A percentile compares a stretch with the other conserved stretches of the same genome.
Evolutionary conservation across 2,329 filamentous ascomycete genomes (phyloP).

Genomic region (Lasiodiplodia theobromae): DNA sequence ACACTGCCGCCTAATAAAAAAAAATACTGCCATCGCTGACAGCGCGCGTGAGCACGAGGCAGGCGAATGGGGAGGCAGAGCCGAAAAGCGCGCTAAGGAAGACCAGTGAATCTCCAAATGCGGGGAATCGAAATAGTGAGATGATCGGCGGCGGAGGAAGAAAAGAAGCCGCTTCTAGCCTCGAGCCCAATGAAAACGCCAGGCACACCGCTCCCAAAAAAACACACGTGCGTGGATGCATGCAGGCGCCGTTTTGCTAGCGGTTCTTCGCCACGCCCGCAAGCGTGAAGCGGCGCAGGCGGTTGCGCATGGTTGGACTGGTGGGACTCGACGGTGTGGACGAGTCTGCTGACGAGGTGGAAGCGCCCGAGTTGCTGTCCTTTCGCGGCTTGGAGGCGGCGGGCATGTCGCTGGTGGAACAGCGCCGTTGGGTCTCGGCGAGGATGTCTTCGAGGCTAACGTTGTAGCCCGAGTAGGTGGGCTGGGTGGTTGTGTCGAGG

Average conservation of each 20-base stretch:
- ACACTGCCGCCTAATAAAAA: not conserved
- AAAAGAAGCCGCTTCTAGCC: slow-evolving; percentile 16
- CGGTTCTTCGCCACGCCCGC: slow-evolving; percentile 10
- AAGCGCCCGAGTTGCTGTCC: slow-evolving; percentile 22
- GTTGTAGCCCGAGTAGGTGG: slow-evolving; percentile 44
- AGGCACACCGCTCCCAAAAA: slow-evolving; percentile 4
- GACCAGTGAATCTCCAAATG: not conserved
- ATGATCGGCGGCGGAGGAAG: slow-evolving; percentile 4
- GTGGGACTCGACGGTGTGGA: slow-evolving; percentile 21
- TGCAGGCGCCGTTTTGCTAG: not conserved
- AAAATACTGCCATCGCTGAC: not conserved
- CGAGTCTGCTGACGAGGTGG: slow-evolving; percentile 20
- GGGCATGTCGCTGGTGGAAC: slow-evolving; percentile 26
- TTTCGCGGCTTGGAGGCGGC: slow-evolving; percentile 18
- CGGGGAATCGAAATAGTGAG: slow-evolving; percentile 9
- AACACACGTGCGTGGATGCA: not conserved
- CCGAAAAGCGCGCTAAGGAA: not conserved
- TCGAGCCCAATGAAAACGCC: not conserved
- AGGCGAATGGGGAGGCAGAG: not conserved
- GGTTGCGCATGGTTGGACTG: slow-evolving; percentile 25
- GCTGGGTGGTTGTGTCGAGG: slow-evolving; percentile 44
- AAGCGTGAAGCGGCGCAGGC: slow-evolving; percentile 25
- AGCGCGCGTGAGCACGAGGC: not conserved
- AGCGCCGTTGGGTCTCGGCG: slow-evolving; percentile 45
- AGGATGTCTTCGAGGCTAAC: slow-evolving; percentile 50